Evolutionary conservation across 768 basidiomycete genomes (phyloP).

Genomic region (Lactarius deliciosus): DNA sequence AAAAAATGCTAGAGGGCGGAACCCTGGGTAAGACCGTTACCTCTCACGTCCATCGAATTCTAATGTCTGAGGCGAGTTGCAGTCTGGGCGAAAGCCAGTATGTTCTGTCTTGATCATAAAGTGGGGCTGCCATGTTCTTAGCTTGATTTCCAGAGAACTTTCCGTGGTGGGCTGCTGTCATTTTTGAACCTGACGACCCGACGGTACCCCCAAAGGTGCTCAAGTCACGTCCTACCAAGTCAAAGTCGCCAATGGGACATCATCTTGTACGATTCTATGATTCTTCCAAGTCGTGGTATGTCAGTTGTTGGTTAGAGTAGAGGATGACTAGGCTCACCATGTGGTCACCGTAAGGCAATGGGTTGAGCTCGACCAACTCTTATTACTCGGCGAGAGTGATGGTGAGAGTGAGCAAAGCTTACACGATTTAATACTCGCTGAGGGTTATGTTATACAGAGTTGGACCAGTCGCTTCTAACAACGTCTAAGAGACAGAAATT

Average conservation of each 20-base stretch:
- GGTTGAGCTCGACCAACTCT: conserved; percentile 55
- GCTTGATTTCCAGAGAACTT: conserved; percentile 51
- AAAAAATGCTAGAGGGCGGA: conserved; percentile 48
- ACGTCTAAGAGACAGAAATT: conserved; percentile 57
- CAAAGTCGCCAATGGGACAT: conserved; percentile 43
- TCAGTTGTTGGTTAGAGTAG: not conserved
- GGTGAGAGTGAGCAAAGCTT: conserved; percentile 45
- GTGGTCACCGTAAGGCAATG: conserved; percentile 52
- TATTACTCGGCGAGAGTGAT: conserved; percentile 64
- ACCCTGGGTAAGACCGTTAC: conserved; percentile 59
- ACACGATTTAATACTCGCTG: not conserved
- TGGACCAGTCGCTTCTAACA: conserved; percentile 65
- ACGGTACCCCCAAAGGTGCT: conserved; percentile 39
- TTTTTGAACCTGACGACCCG: conserved; percentile 61
- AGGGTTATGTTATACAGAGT: conserved; percentile 41
- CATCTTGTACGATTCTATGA: conserved; percentile 85
- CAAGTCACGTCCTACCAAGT: conserved; percentile 38
- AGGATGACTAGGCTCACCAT: conserved; percentile 4
- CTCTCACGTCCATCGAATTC: conserved; percentile 1
- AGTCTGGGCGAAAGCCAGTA: conserved; percentile 88
- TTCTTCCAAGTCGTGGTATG: conserved; percentile 60
- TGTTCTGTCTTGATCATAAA: conserved; percentile 32
- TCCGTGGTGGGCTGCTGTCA: conserved; percentile 88
- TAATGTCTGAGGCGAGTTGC: conserved; percentile 4
- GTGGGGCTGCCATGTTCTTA: not conserved